Evolutionary conservation across 805 yeast species (phyloP).

Genomic region (Metschnikowia noctiluminum): DNA sequence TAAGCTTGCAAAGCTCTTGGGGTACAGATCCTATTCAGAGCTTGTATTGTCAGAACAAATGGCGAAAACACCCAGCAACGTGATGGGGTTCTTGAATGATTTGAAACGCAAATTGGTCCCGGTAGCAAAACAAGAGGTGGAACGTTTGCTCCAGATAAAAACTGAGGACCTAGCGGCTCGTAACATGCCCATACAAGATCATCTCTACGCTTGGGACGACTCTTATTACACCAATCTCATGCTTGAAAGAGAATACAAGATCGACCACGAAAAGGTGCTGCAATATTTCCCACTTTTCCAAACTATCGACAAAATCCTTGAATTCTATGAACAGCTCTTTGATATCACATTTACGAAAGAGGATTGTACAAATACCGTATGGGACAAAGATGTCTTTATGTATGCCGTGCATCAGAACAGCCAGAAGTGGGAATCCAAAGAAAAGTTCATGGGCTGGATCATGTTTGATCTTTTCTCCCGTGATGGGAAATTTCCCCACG

Average conservation of each 20-base stretch:
- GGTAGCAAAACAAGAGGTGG: constrained; percentile 54
- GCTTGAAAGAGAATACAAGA: constrained; percentile 64
- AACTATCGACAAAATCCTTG: constrained; percentile 65
- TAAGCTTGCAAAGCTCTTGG: constrained; percentile 58
- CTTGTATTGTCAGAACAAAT: constrained; percentile 71
- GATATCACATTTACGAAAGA: constrained; percentile 61
- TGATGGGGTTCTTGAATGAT: constrained; percentile 58
- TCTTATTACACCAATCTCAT: constrained; percentile 61
- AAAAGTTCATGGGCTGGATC: constrained; percentile 68
- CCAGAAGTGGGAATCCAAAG: constrained; percentile 32
- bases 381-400: constrained; percentile 79
- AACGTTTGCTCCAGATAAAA: constrained; percentile 48
- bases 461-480: constrained; percentile 82
- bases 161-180: constrained; percentile 46
- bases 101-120: constrained; percentile 56
- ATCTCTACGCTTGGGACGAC: constrained; percentile 67
- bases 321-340: constrained; percentile 65
- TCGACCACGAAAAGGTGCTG: constrained; percentile 66
- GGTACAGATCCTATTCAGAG: constrained; percentile 65
- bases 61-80: constrained; percentile 67
- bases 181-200: constrained; percentile 38
- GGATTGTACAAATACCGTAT: constrained; percentile 38
- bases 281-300: constrained; percentile 75
- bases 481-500: constrained; percentile 83
- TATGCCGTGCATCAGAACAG: constrained; percentile 68